Evolutionary conservation across 78 protist species (phyloP).

Genomic region (Dictyostelium firmibasis): DNA sequence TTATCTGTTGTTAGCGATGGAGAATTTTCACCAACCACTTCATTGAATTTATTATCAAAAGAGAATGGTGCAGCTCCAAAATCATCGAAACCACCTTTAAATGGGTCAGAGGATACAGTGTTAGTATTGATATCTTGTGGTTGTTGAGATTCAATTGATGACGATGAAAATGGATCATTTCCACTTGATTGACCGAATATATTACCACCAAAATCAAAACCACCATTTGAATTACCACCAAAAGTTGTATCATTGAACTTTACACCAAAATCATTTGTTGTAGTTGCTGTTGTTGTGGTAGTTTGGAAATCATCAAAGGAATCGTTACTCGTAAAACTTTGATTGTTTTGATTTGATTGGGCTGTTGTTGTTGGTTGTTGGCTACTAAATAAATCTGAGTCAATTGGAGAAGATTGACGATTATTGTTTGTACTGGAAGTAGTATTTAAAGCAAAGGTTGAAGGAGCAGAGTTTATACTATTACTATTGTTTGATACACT

Average conservation of each 20-base stretch:
- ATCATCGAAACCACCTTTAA: background rate
- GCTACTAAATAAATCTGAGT: conserved; percentile 1
- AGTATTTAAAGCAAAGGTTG: background rate
- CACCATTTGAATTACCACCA: background rate
- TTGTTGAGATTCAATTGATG: background rate
- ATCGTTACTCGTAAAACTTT: background rate
- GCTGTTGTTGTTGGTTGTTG: background rate
- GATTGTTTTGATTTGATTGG: conserved; percentile 4
- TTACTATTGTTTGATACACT: background rate
- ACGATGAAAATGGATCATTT: conserved; percentile 4
- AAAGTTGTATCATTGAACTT: conserved; percentile 1
- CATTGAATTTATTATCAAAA: conserved; percentile 19
- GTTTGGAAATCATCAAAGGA: conserved; percentile 22
- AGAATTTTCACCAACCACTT: background rate
- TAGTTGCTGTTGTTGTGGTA: background rate
- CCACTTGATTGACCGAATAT: background rate
- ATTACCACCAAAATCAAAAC: background rate
- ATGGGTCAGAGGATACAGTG: background rate
- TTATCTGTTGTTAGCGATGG: background rate
- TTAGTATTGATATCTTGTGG: background rate
- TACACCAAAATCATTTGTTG: conserved; percentile 19
- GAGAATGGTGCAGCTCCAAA: conserved; percentile 17
- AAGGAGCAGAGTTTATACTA: background rate
- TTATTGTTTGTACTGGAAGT: background rate
- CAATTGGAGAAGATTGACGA: background rate